Evolutionary conservation across 768 basidiomycete species (phyloP), one percentile per base, ranked within the genome.

Genomic region (Tylopilus subfusipes): DNA sequence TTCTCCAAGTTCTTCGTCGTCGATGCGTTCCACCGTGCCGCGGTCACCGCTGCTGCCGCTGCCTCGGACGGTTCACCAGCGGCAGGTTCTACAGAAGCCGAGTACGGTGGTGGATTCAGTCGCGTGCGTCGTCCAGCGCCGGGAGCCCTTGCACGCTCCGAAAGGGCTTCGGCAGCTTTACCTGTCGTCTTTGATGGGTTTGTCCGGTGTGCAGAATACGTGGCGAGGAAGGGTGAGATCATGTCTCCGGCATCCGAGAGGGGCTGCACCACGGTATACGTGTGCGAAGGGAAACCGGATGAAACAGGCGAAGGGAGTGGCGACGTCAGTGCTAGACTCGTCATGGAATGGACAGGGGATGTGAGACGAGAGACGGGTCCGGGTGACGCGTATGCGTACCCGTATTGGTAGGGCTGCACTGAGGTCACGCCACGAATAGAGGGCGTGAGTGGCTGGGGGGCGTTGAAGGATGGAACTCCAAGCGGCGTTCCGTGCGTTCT

Each of bases 31-130:
- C 34, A 56, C 16, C 24, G 12, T n/a, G n/a, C n/a, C n/a, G n/a
- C n/a, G n/a, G n/a, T n/a, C n/a, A n/a, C 30, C n/a, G 16, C 25
- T 7, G 33, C 16, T 12, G 4, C 24, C 18, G 18, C 25, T 24
- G 10, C 39, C 24, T 2, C 33, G 22, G 53, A 50, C 5, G 50
- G 2, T 14, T 38, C 27, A 16, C 18, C 18, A n/a, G 18, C 18
- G 8, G 36, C 36, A 7, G 38, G 25, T 12, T 42, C 56, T 6
- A 13, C 29, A 1, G 59, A 48, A 12, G 53, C 51, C 25, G 62
- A 53, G 36, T 69, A 69, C 6, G 68, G 54, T 4, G 69, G 68
- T 16, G 69, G 68, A 39, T 69, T 69, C 52, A 69, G 42, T 2
- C 68, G 59, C 11, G 30, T 24, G 10, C 63, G 60, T 31, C 30